These are phyloP conservation scores for Aspergillus sojae DNA, from an alignment of 2,329 filamentous ascomycete species.

Conservation along the genomic window DNA sequence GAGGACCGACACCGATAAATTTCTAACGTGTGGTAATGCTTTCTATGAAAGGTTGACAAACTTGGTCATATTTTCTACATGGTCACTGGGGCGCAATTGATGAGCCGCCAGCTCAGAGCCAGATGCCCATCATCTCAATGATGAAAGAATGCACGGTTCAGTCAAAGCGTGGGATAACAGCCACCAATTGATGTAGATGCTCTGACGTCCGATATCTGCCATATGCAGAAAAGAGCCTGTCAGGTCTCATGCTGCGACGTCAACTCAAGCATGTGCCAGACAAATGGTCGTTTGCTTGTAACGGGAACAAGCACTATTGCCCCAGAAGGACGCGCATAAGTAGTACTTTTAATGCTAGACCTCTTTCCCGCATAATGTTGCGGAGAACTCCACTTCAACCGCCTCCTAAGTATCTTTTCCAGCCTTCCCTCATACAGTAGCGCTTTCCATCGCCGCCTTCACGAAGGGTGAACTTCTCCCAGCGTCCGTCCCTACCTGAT, in stretches of 20 bases:
- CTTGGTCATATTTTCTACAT: constrained; percentile 1
- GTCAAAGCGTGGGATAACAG: background rate
- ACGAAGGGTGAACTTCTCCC: constrained; percentile 83
- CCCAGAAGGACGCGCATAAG: constrained; percentile 5
- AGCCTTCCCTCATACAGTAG: constrained; percentile 71
- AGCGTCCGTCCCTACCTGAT: constrained; percentile 76
- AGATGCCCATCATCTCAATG: background rate
- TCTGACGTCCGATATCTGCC: background rate
- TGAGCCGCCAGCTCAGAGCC: background rate
- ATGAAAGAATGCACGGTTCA: background rate
- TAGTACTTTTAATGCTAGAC: constrained; percentile 15
- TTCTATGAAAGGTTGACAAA: constrained; percentile 1
- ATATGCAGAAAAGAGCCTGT: background rate
- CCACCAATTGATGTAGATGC: background rate
- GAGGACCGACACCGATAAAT: constrained; percentile 35
- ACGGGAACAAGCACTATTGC: background rate
- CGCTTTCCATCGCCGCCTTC: constrained; percentile 69
- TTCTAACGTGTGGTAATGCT: constrained; percentile 1
- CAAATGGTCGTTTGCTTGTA: background rate
- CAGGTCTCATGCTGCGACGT: background rate
- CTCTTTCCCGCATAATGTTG: background rate
- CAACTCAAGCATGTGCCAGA: background rate
- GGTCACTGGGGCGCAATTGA: background rate
- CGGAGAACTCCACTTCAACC: constrained; percentile 22
- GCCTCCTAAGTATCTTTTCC: constrained; percentile 73